phyloP scores from a whole-genome alignment of 495 filamentous ascomycete genomes.

The Sporormia fimetaria region DNA sequence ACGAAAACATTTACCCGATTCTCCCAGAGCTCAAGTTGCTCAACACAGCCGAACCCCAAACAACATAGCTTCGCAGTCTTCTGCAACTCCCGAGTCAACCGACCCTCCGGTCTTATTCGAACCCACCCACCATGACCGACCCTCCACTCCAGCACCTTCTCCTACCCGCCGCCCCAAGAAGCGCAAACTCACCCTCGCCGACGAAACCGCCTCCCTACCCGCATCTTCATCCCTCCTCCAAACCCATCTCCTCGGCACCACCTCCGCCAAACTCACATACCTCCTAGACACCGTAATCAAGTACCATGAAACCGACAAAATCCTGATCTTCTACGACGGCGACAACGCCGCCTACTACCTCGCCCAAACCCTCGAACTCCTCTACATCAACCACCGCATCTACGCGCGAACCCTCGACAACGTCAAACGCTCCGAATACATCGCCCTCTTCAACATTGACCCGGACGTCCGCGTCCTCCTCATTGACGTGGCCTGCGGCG shows the following conservation, averaged over 20 bases:
- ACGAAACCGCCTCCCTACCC: constrained; percentile 26
- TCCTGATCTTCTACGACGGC: constrained; percentile 85
- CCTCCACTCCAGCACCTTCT: not conserved
- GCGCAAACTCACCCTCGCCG: constrained; percentile 16
- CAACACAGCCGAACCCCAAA: too few relatives aligned
- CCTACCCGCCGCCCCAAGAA: constrained; percentile 9
- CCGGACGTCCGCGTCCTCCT: constrained; percentile 57
- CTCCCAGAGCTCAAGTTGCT: too few relatives aligned
- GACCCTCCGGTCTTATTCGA: too few relatives aligned
- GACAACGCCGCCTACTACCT: constrained; percentile 62
- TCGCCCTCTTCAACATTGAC: constrained; percentile 63
- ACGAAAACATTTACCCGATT: too few relatives aligned
- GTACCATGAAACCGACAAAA: constrained; percentile 65
- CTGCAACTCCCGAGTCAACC: too few relatives aligned
- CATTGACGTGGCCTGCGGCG: constrained; percentile 82
- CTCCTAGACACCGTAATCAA: constrained; percentile 58
- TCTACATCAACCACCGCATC: constrained; percentile 38
- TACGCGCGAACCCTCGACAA: constrained; percentile 62
- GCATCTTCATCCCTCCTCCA: constrained; percentile 44
- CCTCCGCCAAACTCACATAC: constrained; percentile 81
- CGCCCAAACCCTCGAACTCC: constrained; percentile 61
- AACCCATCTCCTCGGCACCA: constrained; percentile 61
- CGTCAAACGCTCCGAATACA: constrained; percentile 53
- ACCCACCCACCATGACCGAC: not conserved
- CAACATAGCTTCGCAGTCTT: too few relatives aligned